phyloP scores from a whole-genome alignment of 2,329 filamentous ascomycete species.

The Colletotrichum sp. region DNA sequence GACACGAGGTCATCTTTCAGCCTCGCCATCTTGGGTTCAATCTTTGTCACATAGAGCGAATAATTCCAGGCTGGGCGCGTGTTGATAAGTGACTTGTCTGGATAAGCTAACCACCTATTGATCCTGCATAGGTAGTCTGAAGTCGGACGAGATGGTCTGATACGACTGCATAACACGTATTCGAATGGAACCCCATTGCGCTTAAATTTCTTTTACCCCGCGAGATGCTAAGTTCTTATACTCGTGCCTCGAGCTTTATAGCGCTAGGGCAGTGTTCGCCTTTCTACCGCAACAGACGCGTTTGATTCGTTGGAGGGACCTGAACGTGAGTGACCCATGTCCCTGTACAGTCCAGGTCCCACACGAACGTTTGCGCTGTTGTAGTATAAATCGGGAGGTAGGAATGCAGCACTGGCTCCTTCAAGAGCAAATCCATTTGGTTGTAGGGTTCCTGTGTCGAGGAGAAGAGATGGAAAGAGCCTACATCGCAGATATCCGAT shows the following conservation, averaged over 20 bases:
- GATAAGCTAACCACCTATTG: too few relatives aligned
- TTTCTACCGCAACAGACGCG: fast-evolving
- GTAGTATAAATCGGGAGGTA: too few relatives aligned
- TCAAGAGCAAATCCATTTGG: too few relatives aligned
- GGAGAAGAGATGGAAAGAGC: too few relatives aligned
- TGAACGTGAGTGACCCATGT: not conserved
- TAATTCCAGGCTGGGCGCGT: too few relatives aligned
- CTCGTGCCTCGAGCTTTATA: fast-evolving
- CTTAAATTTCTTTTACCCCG: fast-evolving
- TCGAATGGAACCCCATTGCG: not conserved
- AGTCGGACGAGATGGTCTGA: not conserved
- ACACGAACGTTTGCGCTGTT: too few relatives aligned
- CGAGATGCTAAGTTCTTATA: not conserved
- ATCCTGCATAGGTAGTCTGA: not conserved
- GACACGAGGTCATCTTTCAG: fast-evolving
- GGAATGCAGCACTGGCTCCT: too few relatives aligned
- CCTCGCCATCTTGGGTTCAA: too few relatives aligned
- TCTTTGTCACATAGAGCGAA: too few relatives aligned
- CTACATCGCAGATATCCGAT: fast-evolving
- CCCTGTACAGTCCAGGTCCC: fast-evolving
- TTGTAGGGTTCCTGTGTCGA: too few relatives aligned
- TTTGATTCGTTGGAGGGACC: fast-evolving
- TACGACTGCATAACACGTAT: not conserved
- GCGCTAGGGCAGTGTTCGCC: not conserved
- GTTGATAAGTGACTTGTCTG: too few relatives aligned